Base-by-base conservation (phyloP, 495 filamentous ascomycete genomes). In the Beverwykella pulmonaria region DNA sequence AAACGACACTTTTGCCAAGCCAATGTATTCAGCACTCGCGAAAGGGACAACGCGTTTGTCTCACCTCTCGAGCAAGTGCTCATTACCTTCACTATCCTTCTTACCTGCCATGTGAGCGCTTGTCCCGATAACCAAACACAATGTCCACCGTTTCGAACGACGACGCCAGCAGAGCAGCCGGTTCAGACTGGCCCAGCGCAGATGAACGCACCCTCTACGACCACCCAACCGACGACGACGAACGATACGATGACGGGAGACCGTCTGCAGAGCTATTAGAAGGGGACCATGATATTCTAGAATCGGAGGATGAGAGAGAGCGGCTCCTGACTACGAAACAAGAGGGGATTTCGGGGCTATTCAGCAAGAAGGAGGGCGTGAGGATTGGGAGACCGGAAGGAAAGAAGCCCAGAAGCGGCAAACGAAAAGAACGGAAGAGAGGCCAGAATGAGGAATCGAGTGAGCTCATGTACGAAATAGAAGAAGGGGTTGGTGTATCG, bases 241-340 rank as follows among this genome's bases (percentile, higher is more conserved):
- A 59, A 17, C 34, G 41, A 17, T 61, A 50, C 41, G 57, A 47
- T 49, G 39, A 59, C 22, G 59, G 65, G 17, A 39, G 89, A 15
- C 90, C 85, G 53, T 91, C 89, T 65, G 77, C 83, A 49, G 92
- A 96, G 73, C 79, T 92, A 26, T 80, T 84, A 14, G 81, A 85
- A 25, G 84, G 89, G 74, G 92, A 95, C 72, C 82, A 85, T 50
- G 82, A 87, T n/a, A 87, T 96, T 0, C 75, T 97, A 63, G 83
- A 89, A 47, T 91, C 94, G 66, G 93, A 98, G 78, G 92, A 97
- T 61, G 92, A 97, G 73, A 80, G 89, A 50, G 93, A 95, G 71
- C 85, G 88, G 65, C 75, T 97, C 47, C 81, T 97, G 39, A 78
- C 85, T 34, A 78, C 85, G 39, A 67, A 79, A 72, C 75, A 79